Percentiles rank a stretch among this genome's conserved stretches.
Conservation (phyloP, 2,329 filamentous ascomycete genomes). For the Sordariomycetes sp. region DNA sequence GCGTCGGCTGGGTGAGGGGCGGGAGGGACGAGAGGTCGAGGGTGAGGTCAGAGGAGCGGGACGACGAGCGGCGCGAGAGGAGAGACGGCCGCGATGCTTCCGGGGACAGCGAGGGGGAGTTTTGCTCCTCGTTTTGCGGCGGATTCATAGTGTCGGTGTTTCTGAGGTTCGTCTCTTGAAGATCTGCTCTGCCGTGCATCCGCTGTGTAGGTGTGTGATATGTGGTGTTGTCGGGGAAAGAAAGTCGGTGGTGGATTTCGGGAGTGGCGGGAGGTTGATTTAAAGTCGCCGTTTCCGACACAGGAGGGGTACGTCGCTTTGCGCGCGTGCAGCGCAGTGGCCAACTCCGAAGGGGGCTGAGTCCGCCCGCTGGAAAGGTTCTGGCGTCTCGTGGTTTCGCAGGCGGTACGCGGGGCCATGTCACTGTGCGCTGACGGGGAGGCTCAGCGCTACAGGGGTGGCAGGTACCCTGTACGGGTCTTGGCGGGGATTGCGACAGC, state of each 20-base stretch:
- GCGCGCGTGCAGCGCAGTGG: too few relatives aligned
- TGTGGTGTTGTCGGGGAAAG: not conserved
- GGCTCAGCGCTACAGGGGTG: not conserved
- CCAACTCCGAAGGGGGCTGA: not conserved
- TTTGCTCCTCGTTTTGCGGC: not conserved
- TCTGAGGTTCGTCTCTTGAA: not conserved
- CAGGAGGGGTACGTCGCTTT: not conserved
- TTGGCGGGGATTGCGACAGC: not conserved
- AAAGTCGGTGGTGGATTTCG: not conserved
- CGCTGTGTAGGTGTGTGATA: not conserved
- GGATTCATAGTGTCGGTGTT: not conserved
- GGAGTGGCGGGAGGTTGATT: constrained; percentile 2
- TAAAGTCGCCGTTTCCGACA: not conserved
- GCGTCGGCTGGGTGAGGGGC: constrained; percentile 54
- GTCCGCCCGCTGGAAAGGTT: not conserved
- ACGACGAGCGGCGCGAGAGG: constrained; percentile 20
- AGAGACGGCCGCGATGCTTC: not conserved
- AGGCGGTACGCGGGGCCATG: not conserved
- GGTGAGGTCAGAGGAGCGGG: constrained; percentile 44
- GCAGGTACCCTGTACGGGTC: not conserved
- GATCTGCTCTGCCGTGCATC: not conserved
- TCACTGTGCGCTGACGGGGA: not conserved
- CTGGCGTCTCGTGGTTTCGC: not conserved
- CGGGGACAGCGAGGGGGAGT: not conserved
- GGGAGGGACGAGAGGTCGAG: constrained; percentile 67